Base-by-base conservation (phyloP, 139 green algal species). In the Micractinium conductrix region DNA sequence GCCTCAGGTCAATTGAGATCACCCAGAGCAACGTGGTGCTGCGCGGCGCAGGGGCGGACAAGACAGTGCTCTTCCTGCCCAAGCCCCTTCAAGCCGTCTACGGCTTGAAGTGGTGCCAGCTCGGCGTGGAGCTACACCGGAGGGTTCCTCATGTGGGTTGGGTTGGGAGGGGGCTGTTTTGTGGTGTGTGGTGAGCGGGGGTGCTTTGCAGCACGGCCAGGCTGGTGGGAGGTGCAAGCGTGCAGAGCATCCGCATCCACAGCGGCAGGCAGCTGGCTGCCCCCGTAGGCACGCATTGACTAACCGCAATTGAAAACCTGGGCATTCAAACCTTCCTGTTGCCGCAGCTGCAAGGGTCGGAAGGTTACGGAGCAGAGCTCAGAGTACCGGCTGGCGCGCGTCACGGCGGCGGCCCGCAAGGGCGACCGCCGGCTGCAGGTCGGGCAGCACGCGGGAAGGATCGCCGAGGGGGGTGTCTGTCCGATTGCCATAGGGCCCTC, bases 21-120 rank as follows among this genome's bases (percentile, higher is more conserved):
- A 67, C 16, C 26, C 76, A 82, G 38, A 82, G 76, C 76, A 82
- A 82, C 28, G 76, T 82, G 55, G 76, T 72, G 1, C 38, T 82
- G 53, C 76, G 76, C 0, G 76, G 76, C 38, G 76, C 40, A 72
- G 76, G 76, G 76, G 76, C 55, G 12, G 30, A 82, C 53, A 26
- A 30, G 4, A 82, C 76, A 0, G 24, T 58, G 0, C 58, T 82
- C 5, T 82, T 58, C 58, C 72, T 82, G 58, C 76, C 76, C 30
- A 71, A 72, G 40, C 37, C 45, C 7, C 38, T 82, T 55, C 48
- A 37, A 4, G 37, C 38, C 1, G 43, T 82, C 5, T 82, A 82
- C 58, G 76, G 76, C 53, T 73, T n/a, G n/a, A n/a, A n/a, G n/a
- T n/a, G n/a, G n/a, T n/a, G 72, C 53, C 28, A 37, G 26, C 55